These are phyloP conservation scores for Tetratostichococcus sp. DNA, from an alignment of 139 green algal genomes.

Conservation along the genomic window DNA sequence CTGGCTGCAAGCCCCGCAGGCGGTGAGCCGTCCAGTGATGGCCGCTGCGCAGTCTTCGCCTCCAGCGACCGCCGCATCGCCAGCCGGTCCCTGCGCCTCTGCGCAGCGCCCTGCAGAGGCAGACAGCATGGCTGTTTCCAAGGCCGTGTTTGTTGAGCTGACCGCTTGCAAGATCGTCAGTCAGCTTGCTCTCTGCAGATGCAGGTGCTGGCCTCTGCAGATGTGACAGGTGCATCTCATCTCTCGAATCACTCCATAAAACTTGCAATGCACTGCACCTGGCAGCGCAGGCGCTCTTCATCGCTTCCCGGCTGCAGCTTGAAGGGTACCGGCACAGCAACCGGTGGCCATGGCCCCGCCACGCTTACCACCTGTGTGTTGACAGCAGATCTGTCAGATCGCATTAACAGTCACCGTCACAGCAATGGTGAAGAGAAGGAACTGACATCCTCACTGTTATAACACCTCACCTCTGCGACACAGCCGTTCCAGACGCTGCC, in stretches of 20 bases:
- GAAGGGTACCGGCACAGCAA: constrained; percentile 34
- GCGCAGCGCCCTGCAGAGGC: constrained; percentile 13
- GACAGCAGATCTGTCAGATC: too few species aligned
- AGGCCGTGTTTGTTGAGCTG: neutral
- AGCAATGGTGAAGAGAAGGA: too few species aligned
- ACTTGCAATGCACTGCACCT: constrained; percentile 11
- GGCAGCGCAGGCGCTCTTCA: constrained; percentile 17
- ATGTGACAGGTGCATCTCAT: neutral
- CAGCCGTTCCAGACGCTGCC: too few species aligned
- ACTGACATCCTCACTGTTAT: too few species aligned
- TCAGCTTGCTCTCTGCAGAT: neutral
- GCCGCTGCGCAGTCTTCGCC: constrained; percentile 13
- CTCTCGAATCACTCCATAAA: neutral
- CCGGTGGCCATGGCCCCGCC: constrained; percentile 15
- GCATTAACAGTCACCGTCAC: too few species aligned
- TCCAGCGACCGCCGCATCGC: constrained; percentile 28
- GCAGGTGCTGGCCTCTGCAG: too few species aligned
- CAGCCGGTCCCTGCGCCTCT: constrained; percentile 38
- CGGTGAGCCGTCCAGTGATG: constrained; percentile 21
- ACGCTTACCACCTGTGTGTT: constrained; percentile 46
- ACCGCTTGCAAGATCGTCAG: neutral
- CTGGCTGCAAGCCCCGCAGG: neutral
- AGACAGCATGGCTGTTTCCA: neutral
- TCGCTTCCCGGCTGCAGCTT: constrained; percentile 27
- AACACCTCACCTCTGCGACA: too few species aligned